Base-by-base conservation (phyloP, 2,329 filamentous ascomycete genomes). In the Ilyonectria robusta region DNA sequence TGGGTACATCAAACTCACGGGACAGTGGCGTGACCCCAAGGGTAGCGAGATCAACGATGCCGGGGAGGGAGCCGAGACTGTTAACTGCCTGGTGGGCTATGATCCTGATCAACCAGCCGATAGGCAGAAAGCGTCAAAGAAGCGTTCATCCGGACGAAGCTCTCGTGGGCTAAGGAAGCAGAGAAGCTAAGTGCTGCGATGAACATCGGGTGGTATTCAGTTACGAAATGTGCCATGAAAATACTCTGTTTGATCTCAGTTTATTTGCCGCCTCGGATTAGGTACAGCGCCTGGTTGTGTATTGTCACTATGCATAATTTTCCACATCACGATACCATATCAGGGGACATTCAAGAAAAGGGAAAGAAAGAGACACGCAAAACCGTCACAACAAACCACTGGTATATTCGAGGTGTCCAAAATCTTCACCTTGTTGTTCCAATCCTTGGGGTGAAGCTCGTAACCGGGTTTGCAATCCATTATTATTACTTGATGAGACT, bases 41-140 rank as follows among this genome's bases (percentile, higher is more conserved):
- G 70, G 72, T 1, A 68, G 66, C n/a, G 59, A 75, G 33, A 74
- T 74, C 7, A 73, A 74, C 37, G 72, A 75, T 42, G 59, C 69
- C 6, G 72, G 72, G 6, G 64, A 75, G 17, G 72, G 72, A 0
- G 73, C 67, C 0, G 72, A 74, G 47, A 74, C 72, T 1, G 72
- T 74, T 0, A 74, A 74, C 26, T 74, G 72, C 15, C 63, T 74
- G 19, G 70, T 74, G 1, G 72, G 70, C 2, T 73, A 59, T 19
- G 72, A 74, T 6, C 72, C 72, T 3, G 72, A 75, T 1, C 65
- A 73, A 35, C 72, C 72, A 4, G 50, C 56, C 7, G 51, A 65
- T 9, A 51, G 44, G 50, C 62, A 65, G 42, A 33, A 33, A 15
- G 31, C 4, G 21, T 37, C 19, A 15, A 59, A 9, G 10, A 50